Base-by-base conservation (phyloP, 2,329 filamentous ascomycete genomes). In the Saccharata proteae region DNA sequence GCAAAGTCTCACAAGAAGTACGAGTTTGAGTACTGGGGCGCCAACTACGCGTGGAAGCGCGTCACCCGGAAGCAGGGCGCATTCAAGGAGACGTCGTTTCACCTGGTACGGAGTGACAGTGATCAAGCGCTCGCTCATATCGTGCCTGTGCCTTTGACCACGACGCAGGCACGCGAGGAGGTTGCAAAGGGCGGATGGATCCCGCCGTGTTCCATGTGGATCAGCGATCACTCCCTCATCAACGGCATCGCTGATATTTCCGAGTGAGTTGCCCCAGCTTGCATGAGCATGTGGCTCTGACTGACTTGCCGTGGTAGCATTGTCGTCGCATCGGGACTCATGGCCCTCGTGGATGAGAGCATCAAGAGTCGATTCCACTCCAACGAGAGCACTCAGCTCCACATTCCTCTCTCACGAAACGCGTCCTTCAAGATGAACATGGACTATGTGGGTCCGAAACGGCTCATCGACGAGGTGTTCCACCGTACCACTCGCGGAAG, bases 11-110 rank as follows among this genome's bases (percentile, higher is more conserved):
- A 67, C 40, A 88, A 85, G 58, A 71, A 74, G 39, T 96, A 94
- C 54, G 81, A 85, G 34, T 94, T 93, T 47, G 80, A 88, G 49
- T 93, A 93, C 66, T 96, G 90, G 90, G 84, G 83, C 16, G 71
- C 78, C 44, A 69, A 65, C 33, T 96, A 96, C 56, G 64, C 72
- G 31, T 96, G 90, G 90, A 81, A 76, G 54, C 74, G 84, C 21
- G 69, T 78, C 29, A 61, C 69, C 26, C 75, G 79, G 51, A 76
- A 74, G 54, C 74, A 82, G 41, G 71, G 77, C 25, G 65, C 62
- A 21, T 59, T 68, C 34, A 65, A 68, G 32, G 69, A 75, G 30
- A 67, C 83, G 12, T 82, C 80, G 4, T 94, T 83, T 57, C 80
- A 93, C 47, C 72, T 96, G 19, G 63, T 83, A 41, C 75, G 80